Evolutionary conservation across 192 early-diverging fungal genomes (phyloP), one percentile per base, ranked within the genome.

Genomic region (Coemansia sp.): DNA sequence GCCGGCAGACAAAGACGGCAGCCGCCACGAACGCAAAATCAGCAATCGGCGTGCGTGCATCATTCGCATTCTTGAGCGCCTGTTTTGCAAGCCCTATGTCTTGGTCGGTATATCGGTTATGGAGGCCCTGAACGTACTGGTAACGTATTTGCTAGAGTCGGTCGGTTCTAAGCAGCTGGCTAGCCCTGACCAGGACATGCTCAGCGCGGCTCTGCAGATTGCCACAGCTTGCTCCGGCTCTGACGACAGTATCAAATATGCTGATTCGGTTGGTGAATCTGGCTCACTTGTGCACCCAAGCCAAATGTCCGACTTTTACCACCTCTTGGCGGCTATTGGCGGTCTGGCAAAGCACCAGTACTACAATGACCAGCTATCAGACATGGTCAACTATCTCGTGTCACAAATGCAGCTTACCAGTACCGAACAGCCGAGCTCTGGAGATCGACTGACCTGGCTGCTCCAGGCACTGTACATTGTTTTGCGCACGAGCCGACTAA

Each of bases 31-130:
- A 3, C n/a, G 28, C 44, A 61, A 54, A 25, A 24, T 17, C 24
- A 50, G 44, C 28, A 66, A 26, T 47, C 66, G 70, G 17, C 73
- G 64, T 23, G 57, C 70, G 0, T 76, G 76, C 50, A 60, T 76
- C 12, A 73, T 73, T 18, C 70, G 76, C 21, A 70, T 79, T 9
- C 64, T 83, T 6, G 72, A 77, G 38, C 57, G 61, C 46, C 51
- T 79, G 46, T 78, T 83, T 54, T 76, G 76, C 56, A 63, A 68
- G 65, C 76, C 68, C 3, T 75, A 76, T 28, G 67, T 79, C 3
- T 56, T 83, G 57, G 81, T 83, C 5, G 81, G 81, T 25, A 69
- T 79, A 17, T 83, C 81, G 1, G 81, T 76, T 7, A 73, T 83
- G 69, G 81, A 83, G 53, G 76, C 70, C 8, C 67, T 83, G 12